Evolutionary conservation across 2,329 filamentous ascomycete genomes (phyloP).

Genomic region (Cercospora sp.): DNA sequence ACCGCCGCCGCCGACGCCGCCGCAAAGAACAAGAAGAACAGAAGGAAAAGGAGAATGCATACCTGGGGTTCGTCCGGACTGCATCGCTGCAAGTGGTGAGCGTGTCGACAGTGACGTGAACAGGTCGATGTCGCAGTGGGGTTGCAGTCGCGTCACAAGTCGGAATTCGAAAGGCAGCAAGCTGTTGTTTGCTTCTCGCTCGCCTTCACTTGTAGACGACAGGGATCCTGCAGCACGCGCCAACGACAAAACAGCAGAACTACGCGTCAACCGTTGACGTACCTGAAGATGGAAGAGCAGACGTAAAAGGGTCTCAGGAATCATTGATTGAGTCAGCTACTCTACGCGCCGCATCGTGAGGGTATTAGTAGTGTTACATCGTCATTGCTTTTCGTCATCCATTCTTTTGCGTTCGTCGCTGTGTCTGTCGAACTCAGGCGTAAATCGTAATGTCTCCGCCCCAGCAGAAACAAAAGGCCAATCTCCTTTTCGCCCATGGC

Average conservation of each 20-base stretch:
- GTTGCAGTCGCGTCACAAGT: background rate
- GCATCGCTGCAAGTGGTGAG: background rate
- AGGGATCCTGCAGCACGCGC: background rate
- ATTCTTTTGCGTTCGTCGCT: conserved; percentile 20
- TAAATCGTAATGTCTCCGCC: conserved; percentile 37
- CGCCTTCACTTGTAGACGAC: background rate
- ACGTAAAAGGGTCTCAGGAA: background rate
- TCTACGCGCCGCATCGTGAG: conserved; percentile 20
- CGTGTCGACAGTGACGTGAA: background rate
- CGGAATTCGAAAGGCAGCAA: background rate
- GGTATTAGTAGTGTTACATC: conserved; percentile 26
- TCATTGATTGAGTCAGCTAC: conserved; percentile 14
- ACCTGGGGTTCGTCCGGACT: background rate
- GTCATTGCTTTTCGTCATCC: conserved; percentile 27
- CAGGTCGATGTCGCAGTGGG: background rate
- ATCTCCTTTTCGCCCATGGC: background rate
- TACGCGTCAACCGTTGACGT: background rate
- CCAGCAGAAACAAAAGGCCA: conserved; percentile 11
- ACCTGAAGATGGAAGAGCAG: background rate
- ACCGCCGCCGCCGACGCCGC: background rate
- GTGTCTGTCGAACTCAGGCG: conserved; percentile 15
- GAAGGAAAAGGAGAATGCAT: background rate
- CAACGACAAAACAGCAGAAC: background rate
- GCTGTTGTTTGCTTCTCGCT: background rate
- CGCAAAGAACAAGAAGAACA: background rate